Percentiles rank a stretch among this genome's conserved stretches.
These are phyloP conservation scores for Xylariaceae sp. DNA, from an alignment of 2,329 filamentous ascomycete genomes.

Conservation along the genomic window DNA sequence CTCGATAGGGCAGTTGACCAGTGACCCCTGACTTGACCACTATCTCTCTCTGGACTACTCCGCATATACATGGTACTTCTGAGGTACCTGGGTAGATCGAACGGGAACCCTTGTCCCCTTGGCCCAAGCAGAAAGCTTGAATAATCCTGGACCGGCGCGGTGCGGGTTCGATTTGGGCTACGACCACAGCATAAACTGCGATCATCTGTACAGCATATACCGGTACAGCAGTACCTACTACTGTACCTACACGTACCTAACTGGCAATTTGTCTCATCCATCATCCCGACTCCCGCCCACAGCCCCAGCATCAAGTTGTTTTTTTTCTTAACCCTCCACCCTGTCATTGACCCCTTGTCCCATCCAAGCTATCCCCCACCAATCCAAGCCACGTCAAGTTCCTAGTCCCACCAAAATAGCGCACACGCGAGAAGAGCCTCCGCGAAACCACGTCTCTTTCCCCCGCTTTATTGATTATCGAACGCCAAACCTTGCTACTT, in stretches of 20 bases:
- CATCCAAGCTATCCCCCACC: constrained; percentile 6
- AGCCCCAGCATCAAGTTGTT: constrained; percentile 26
- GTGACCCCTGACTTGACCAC: not conserved
- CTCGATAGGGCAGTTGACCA: constrained; percentile 17
- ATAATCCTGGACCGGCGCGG: not conserved
- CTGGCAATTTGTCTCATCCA: constrained; percentile 20
- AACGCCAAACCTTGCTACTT: constrained; percentile 22
- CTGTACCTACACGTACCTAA: constrained; percentile 1
- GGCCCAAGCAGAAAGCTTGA: not conserved
- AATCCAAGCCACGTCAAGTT: constrained; percentile 13
- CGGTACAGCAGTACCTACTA: not conserved
- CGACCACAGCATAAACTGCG: constrained; percentile 3
- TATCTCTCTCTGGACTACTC: not conserved
- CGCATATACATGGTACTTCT: constrained; percentile 6
- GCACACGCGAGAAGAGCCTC: constrained; percentile 32
- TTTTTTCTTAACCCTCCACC: constrained; percentile 15
- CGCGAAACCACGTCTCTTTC: constrained; percentile 25
- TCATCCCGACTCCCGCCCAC: constrained; percentile 1
- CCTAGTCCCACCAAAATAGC: constrained; percentile 28
- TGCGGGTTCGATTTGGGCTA: constrained; percentile 4
- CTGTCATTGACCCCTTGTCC: constrained; percentile 7
- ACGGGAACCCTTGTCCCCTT: constrained; percentile 1
- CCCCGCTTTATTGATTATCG: constrained; percentile 30
- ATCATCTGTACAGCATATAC: not conserved
- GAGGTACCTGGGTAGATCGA: constrained; percentile 18